These are phyloP conservation scores for Gossypium raimondii DNA, from an alignment of 345 rosid genomes.

Conservation along the genomic window DNA sequence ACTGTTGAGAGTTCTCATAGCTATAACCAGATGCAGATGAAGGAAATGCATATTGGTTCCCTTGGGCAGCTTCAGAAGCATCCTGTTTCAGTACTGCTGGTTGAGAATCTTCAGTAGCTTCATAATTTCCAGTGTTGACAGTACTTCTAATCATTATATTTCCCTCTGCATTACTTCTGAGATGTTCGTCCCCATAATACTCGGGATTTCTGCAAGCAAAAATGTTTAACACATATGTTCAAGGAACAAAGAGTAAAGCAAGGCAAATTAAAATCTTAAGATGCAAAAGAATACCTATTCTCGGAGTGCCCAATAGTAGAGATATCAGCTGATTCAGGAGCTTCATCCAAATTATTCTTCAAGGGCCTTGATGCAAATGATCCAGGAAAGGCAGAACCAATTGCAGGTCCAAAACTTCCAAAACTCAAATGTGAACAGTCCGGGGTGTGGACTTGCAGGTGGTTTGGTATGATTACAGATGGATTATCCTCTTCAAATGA, in stretches of 20 bases:
- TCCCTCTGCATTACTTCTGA: conserved; percentile 51
- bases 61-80: conserved; percentile 49
- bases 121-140: conserved; percentile 46
- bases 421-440: conserved; percentile 94
- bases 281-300: conserved; percentile 40
- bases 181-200: conserved; percentile 69
- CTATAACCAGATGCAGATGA: conserved; percentile 60
- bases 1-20: conserved; percentile 62
- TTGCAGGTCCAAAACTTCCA: conserved; percentile 83
- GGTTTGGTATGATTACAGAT: conserved; percentile 85
- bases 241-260: background rate
- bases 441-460: conserved; percentile 70
- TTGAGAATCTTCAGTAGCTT: conserved; percentile 52
- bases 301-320: conserved; percentile 51
- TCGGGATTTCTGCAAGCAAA: conserved; percentile 56
- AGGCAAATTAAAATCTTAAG: background rate
- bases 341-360: conserved; percentile 56
- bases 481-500: conserved; percentile 61
- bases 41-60: conserved; percentile 65
- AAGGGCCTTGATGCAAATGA: conserved; percentile 48
- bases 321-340: conserved; percentile 48
- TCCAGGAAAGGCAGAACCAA: conserved; percentile 41
- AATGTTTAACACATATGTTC: background rate
- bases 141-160: conserved; percentile 45
- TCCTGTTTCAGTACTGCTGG: conserved; percentile 65